A percentile compares a stretch with the other conserved stretches of the same genome.
These are phyloP conservation scores for Colletotrichum sp. DNA, from an alignment of 2,329 filamentous ascomycete species.

Conservation along the genomic window DNA sequence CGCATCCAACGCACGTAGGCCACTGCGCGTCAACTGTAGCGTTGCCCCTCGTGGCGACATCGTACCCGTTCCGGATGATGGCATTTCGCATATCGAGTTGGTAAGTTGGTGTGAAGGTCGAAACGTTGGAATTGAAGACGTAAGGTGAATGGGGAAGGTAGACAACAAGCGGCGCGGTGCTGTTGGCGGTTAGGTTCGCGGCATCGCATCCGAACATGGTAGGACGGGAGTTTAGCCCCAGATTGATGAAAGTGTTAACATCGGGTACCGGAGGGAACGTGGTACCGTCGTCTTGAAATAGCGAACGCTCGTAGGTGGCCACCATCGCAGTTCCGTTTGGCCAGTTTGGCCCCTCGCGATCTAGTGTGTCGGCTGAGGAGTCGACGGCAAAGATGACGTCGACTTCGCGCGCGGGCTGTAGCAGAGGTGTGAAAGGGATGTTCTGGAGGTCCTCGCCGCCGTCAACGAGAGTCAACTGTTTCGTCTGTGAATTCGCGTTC, in stretches of 20 bases:
- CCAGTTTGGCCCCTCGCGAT: constrained; percentile 43
- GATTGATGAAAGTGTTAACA: constrained; percentile 59
- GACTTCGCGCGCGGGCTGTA: constrained; percentile 58
- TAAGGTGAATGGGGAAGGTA: constrained; percentile 91
- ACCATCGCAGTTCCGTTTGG: constrained; percentile 65
- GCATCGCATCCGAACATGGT: constrained; percentile 68
- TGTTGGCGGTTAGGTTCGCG: constrained; percentile 51
- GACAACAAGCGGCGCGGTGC: constrained; percentile 73
- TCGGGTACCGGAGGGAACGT: constrained; percentile 65
- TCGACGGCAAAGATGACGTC: constrained; percentile 71
- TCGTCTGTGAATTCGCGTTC: constrained; percentile 46
- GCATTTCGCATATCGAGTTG: constrained; percentile 70
- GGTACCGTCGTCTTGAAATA: constrained; percentile 54
- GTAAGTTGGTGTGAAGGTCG: constrained; percentile 76
- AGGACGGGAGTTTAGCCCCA: constrained; percentile 63
- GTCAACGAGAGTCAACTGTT: constrained; percentile 75
- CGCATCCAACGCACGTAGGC: constrained; percentile 86
- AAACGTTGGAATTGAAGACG: constrained; percentile 75
- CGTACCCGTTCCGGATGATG: constrained; percentile 87
- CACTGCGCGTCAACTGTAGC: constrained; percentile 75
- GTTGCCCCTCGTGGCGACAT: constrained; percentile 84
- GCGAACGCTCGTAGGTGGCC: constrained; percentile 60
- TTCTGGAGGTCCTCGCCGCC: constrained; percentile 83
- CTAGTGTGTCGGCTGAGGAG: constrained; percentile 64
- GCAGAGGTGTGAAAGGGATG: constrained; percentile 73